Conservation (phyloP, 2,329 filamentous ascomycete genomes). For the Penicillium sp. region DNA sequence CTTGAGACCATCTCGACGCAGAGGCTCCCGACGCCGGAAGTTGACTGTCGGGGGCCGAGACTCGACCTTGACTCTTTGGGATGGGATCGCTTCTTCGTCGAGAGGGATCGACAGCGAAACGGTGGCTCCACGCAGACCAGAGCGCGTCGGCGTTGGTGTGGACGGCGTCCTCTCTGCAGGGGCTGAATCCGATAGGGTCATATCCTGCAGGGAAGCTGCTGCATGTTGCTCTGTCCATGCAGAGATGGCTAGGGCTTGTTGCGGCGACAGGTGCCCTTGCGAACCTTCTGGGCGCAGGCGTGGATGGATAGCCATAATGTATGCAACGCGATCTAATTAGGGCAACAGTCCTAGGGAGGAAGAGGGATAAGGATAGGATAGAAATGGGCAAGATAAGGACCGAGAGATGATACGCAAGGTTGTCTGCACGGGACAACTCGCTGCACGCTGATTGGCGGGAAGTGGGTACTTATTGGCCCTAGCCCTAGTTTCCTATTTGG, state of each 20-base stretch:
- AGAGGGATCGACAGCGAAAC: conserved; percentile 66
- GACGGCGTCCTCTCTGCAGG: conserved; percentile 34
- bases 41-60: conserved; percentile 31
- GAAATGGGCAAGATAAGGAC: conserved; percentile 11
- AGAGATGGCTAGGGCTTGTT: conserved; percentile 52
- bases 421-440: conserved; percentile 16
- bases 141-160: conserved; percentile 48
- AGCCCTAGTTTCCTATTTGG: conserved; percentile 17
- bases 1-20: conserved; percentile 54
- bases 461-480: conserved; percentile 12
- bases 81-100: conserved; percentile 45
- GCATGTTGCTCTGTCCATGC: conserved; percentile 52
- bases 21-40: conserved; percentile 46
- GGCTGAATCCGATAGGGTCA: conserved; percentile 27
- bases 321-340: not conserved
- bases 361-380: conserved; percentile 9
- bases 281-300: conserved; percentile 22
- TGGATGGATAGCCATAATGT: conserved; percentile 39
- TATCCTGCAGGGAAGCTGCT: conserved; percentile 30
- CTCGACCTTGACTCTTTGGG: conserved; percentile 26
- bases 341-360: not conserved
- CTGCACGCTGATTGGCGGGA: conserved; percentile 17
- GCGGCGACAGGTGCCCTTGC: conserved; percentile 25
- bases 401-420: conserved; percentile 11
- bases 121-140: conserved; percentile 45